Evolutionary conservation across 192 early-diverging fungal species (phyloP).

Genomic region (Pecoramyces ruminantium): DNA sequence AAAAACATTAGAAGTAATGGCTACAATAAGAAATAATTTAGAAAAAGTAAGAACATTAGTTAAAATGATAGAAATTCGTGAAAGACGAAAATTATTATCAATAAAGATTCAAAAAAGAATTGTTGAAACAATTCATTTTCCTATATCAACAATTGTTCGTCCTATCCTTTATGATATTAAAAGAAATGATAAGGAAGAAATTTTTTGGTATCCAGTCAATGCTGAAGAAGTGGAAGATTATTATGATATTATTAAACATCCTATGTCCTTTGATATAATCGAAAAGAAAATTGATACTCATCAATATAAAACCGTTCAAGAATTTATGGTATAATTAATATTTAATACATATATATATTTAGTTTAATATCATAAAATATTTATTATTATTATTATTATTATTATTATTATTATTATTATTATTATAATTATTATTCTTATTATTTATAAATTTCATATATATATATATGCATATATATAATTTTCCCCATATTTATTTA

Average conservation of each 20-base stretch:
- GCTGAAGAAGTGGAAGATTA: conserved; percentile 57
- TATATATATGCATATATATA: background rate
- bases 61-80: background rate
- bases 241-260: conserved; percentile 36
- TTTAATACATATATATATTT: no score
- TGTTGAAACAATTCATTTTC: conserved; percentile 3
- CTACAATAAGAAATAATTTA: background rate
- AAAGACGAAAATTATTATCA: background rate
- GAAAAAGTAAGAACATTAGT: background rate
- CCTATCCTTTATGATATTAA: background rate
- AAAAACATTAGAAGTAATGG: conserved; percentile 59
- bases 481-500: no score
- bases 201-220: conserved; percentile 54
- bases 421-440: no score
- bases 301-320: conserved; percentile 34
- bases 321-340: conserved; percentile 29
- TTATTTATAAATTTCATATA: no score
- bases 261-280: conserved; percentile 67
- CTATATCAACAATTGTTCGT: background rate
- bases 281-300: conserved; percentile 27
- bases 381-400: no score
- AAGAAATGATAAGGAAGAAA: conserved; percentile 32
- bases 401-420: background rate
- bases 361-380: no score
- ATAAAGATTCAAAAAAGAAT: conserved; percentile 45